Conservation (phyloP, 495 filamentous ascomycete species). For the Geoglossum glabrum region DNA sequence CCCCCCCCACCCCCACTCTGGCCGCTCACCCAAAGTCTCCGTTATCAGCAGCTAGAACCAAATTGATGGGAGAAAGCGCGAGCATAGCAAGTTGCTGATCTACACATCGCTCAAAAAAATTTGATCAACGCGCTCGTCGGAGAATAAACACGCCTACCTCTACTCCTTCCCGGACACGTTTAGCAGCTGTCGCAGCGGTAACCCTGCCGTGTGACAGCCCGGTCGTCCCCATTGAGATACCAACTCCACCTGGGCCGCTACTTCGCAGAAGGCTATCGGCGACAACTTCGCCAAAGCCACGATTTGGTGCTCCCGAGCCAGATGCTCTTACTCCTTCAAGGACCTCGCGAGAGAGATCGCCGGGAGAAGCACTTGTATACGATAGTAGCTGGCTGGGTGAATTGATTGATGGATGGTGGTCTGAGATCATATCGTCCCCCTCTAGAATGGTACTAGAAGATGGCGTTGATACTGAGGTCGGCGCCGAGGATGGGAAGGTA, state of each 20-base stretch:
- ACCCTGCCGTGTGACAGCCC: not conserved
- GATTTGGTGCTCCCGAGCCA: not conserved
- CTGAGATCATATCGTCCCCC: not conserved
- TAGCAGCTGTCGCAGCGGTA: not conserved
- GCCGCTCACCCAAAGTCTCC: not conserved
- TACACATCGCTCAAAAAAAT: not conserved
- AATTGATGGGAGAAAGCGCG: not conserved
- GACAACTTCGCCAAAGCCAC: not conserved
- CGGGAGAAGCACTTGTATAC: not conserved
- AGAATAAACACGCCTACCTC: constrained; percentile 47
- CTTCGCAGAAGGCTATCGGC: constrained; percentile 20
- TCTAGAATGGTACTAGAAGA: not conserved
- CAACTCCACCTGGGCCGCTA: constrained; percentile 14
- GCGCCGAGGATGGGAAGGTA: not conserved
- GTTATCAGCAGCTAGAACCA: not conserved
- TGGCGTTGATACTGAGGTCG: not conserved
- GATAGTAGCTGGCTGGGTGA: not conserved
- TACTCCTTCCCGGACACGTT: constrained; percentile 12
- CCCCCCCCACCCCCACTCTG: not conserved
- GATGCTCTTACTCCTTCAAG: not conserved
- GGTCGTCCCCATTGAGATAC: not conserved
- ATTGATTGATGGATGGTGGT: not conserved
- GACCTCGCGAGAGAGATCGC: not conserved
- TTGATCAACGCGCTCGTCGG: constrained; percentile 14
- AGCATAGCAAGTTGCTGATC: not conserved